Conservation (phyloP, 2,329 filamentous ascomycete genomes). For the Fusarium metavorans region DNA sequence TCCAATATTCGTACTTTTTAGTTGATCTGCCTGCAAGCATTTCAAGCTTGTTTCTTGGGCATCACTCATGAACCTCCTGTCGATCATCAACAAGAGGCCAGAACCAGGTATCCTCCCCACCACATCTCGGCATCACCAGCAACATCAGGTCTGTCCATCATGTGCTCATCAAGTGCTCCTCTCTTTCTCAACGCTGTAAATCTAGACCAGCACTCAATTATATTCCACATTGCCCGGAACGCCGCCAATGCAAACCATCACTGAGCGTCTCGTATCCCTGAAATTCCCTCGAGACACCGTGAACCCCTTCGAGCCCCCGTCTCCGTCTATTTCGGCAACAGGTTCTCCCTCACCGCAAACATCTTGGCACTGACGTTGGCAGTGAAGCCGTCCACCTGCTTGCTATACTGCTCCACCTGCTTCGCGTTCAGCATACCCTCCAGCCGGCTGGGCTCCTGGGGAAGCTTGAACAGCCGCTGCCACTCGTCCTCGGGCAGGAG, state of each 20-base stretch:
- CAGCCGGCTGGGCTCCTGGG: slow-evolving; percentile 90
- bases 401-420: slow-evolving; percentile 97
- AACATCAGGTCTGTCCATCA: slow-evolving; percentile 30
- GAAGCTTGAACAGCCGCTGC: slow-evolving; percentile 98
- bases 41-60: slow-evolving; percentile 18
- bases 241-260: slow-evolving; percentile 56
- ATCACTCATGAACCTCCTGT: slow-evolving; percentile 28
- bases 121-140: slow-evolving; percentile 32
- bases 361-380: slow-evolving; percentile 94
- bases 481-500: slow-evolving; percentile 96
- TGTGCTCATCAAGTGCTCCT: slow-evolving; percentile 46
- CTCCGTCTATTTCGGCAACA: slow-evolving; percentile 65
- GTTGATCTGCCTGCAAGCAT: slow-evolving; percentile 20
- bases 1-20: slow-evolving; percentile 12
- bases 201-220: slow-evolving; percentile 53
- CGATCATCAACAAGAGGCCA: slow-evolving; percentile 7
- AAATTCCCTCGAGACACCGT: slow-evolving; percentile 44
- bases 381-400: slow-evolving; percentile 96
- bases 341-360: slow-evolving; percentile 88
- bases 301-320: slow-evolving; percentile 27
- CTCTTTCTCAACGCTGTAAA: slow-evolving; percentile 50
- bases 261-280: slow-evolving; percentile 47
- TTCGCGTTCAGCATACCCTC: slow-evolving; percentile 95
- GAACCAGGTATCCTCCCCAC: slow-evolving; percentile 23
- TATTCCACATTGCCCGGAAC: slow-evolving; percentile 56